Base-by-base conservation (phyloP, 2,329 filamentous ascomycete species). In the Sordariomycetes sp. region DNA sequence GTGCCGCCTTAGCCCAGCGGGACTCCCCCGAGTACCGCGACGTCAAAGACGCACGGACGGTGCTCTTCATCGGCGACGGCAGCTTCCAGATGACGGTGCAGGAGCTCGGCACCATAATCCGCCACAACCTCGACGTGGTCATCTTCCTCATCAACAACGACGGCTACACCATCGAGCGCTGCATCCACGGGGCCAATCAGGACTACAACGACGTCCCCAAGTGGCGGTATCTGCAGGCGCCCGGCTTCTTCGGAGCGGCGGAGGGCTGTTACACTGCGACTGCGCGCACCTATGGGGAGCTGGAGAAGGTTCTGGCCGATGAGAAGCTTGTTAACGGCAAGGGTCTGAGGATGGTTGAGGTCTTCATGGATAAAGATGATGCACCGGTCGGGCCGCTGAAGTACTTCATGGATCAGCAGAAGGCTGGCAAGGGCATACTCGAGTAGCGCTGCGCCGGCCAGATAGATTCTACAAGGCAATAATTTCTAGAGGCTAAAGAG, bases 71-170 rank as follows among this genome's bases (percentile, higher is more conserved):
- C 21, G 76, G 75, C 5, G 76, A 80, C 34, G 78, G 77, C 4
- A 77, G 73, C 40, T 67, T 82, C 38, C 71, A 80, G 42, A 70
- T 82, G 57, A 82, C 77, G 0, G 75, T 68, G 0, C 79, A 83
- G 47, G 77, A 81, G 42, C 57, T 84, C 4, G 69, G 70, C 9
- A 79, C 74, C 3, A 80, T 82, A 44, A 72, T 82, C 43, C 59
- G 59, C 12, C 59, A 70, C 35, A 58, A 63, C 4, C 57, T 74
- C 16, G 58, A 70, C 24, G 60, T 69, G 4, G 55, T 47, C n/a
- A 54, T 68, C 15, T 63, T 78, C 39, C 46, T 77, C 8, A 64
- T 77, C 43, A 76, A 76, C 44, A 78, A 77, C 36, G 61, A 69
- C 19, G 72, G 72, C 1, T 77, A 77, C 42, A 73, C 72, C 0